These are phyloP conservation scores for Gentiana macrophylla DNA, from an alignment of 257 asterid genomes.

Conservation along the genomic window DNA sequence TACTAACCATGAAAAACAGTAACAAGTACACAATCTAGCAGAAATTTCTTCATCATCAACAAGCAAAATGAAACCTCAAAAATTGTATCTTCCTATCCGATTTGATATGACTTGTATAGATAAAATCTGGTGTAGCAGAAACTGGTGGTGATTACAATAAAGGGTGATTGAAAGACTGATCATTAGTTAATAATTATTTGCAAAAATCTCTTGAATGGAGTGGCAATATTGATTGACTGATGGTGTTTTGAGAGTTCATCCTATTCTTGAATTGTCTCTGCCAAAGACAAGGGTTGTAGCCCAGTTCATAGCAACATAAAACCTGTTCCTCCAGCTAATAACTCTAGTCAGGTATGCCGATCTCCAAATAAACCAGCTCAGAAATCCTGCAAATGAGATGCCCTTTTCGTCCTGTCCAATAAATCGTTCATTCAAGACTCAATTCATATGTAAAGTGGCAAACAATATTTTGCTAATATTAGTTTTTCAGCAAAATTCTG, in stretches of 20 bases:
- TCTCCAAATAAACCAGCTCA: constrained; percentile 80
- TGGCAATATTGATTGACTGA: too few relatives aligned
- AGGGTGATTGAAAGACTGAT: too few relatives aligned
- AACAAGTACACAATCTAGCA: too few relatives aligned
- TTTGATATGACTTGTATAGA: too few relatives aligned
- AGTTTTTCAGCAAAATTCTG: too few relatives aligned
- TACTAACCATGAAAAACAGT: too few relatives aligned
- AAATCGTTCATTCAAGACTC: background rate
- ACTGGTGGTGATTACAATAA: background rate
- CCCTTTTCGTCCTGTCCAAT: constrained; percentile 53
- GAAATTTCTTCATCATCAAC: too few relatives aligned
- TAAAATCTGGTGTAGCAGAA: too few relatives aligned
- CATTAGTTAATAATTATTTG: background rate
- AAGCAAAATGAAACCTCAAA: background rate
- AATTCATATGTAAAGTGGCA: background rate
- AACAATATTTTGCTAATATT: too few relatives aligned
- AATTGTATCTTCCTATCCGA: background rate
- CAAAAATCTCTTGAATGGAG: background rate
- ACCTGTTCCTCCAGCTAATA: constrained; percentile 87
- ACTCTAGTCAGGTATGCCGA: constrained; percentile 83
- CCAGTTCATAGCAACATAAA: constrained; percentile 84
- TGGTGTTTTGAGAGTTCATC: constrained; percentile 7
- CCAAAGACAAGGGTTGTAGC: constrained; percentile 77
- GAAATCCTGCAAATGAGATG: constrained; percentile 53
- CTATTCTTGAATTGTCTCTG: constrained; percentile 71